Conservation (phyloP, 1,284 basidiomycete species). For the Papiliotrema laurentii region DNA sequence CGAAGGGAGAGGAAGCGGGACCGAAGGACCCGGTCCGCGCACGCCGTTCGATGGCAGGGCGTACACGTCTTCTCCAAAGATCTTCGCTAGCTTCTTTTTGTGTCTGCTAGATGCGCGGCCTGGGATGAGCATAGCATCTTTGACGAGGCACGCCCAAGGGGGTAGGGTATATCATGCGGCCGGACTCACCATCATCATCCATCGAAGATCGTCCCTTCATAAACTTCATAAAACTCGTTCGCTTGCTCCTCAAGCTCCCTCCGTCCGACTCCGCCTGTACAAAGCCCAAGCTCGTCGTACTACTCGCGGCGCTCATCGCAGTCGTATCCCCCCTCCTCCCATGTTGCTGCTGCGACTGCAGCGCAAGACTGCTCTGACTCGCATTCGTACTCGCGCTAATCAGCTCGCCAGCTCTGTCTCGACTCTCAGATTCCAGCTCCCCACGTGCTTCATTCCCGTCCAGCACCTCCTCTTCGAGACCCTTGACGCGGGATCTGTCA, state of each 20-base stretch:
- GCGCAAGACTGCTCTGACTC: constrained; percentile 20
- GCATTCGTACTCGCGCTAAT: constrained; percentile 12
- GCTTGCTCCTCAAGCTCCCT: constrained; percentile 29
- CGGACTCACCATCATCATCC: constrained; percentile 28
- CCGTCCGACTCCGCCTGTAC: constrained; percentile 26
- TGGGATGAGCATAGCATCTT: no score
- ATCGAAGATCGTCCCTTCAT: constrained; percentile 32
- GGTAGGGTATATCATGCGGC: no score
- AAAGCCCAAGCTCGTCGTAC: constrained; percentile 34
- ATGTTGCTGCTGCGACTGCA: constrained; percentile 5
- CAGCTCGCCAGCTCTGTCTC: constrained; percentile 18
- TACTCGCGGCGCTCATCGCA: constrained; percentile 26
- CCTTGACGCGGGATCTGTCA: constrained; percentile 9
- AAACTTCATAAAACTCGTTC: constrained; percentile 34
- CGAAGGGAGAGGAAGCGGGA: not conserved
- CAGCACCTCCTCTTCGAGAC: constrained; percentile 39
- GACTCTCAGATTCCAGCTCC: constrained; percentile 22
- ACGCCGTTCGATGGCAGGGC: not conserved
- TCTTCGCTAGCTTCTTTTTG: constrained; percentile 60
- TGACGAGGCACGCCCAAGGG: no score
- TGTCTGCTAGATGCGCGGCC: not conserved
- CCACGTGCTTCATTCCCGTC: constrained; percentile 9
- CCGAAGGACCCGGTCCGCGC: constrained; percentile 5
- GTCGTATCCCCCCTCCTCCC: not conserved
- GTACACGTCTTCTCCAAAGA: constrained; percentile 65